These are phyloP conservation scores for Gloeopeniophorella convolvens DNA, from an alignment of 768 basidiomycete genomes.

Conservation along the genomic window DNA sequence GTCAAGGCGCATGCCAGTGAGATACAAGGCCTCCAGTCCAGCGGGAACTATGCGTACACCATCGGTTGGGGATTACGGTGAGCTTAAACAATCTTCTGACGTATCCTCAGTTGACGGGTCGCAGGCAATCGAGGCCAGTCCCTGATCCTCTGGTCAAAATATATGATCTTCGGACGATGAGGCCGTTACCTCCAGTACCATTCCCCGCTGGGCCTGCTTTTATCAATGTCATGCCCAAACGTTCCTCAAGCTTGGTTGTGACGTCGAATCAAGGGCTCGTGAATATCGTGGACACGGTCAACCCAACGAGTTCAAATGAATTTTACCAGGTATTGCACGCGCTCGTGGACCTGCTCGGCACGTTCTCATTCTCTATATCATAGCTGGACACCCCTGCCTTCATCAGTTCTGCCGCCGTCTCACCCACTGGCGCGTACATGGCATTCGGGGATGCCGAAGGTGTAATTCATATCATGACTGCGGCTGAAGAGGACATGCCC, in stretches of 20 bases:
- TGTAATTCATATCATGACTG: conserved; percentile 72
- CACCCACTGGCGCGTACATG: conserved; percentile 83
- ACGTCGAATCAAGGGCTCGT: conserved; percentile 78
- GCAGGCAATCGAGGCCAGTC: conserved; percentile 78
- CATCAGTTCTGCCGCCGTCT: conserved; percentile 73
- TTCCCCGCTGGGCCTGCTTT: conserved; percentile 86
- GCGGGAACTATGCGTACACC: conserved; percentile 77
- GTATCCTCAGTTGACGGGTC: background rate
- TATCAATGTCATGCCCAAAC: conserved; percentile 71
- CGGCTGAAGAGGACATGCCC: conserved; percentile 58
- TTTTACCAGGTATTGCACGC: conserved; percentile 66
- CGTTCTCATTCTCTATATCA: background rate
- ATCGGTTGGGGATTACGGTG: conserved; percentile 86
- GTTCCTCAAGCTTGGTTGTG: conserved; percentile 66
- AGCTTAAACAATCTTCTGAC: conserved; percentile 11
- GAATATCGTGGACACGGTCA: conserved; percentile 76
- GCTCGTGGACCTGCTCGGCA: background rate
- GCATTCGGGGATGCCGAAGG: conserved; percentile 91
- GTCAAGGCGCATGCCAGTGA: conserved; percentile 79
- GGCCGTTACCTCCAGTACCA: conserved; percentile 75
- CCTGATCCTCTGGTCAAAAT: conserved; percentile 92
- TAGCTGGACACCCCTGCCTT: conserved; percentile 71
- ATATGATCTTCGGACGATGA: conserved; percentile 81
- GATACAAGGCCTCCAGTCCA: conserved; percentile 72
- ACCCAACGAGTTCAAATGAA: conserved; percentile 58